A percentile compares a stretch with the other conserved stretches of the same genome.
Evolutionary conservation across 2,329 filamentous ascomycete species (phyloP).

Genomic region (Hymenoscyphus fraxineus): DNA sequence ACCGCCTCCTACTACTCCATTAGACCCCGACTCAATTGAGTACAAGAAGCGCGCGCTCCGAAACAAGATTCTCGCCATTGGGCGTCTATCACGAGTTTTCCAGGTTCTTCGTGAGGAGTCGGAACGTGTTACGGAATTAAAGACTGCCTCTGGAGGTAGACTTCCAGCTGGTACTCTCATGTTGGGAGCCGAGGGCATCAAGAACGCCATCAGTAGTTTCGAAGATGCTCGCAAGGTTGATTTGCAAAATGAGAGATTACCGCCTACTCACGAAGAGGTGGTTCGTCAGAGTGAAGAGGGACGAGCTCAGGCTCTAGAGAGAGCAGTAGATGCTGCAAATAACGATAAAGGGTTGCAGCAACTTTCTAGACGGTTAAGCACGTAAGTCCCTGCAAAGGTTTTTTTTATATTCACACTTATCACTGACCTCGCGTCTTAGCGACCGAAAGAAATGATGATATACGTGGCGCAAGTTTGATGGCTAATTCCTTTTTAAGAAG

Average conservation of each 20-base stretch:
- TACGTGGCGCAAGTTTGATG: conserved; percentile 9
- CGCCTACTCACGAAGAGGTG: conserved; percentile 90
- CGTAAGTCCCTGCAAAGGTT: conserved; percentile 59
- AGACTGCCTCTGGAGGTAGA: conserved; percentile 89
- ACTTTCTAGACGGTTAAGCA: conserved; percentile 88
- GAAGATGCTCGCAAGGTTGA: conserved; percentile 97
- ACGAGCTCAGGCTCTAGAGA: conserved; percentile 75
- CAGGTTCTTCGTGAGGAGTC: conserved; percentile 97
- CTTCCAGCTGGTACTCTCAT: conserved; percentile 94
- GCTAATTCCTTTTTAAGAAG: neutral
- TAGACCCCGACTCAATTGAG: conserved; percentile 82
- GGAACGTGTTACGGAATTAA: conserved; percentile 93
- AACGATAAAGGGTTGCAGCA: conserved; percentile 85
- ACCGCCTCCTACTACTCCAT: conserved; percentile 56
- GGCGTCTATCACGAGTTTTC: conserved; percentile 94
- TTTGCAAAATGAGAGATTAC: conserved; percentile 90
- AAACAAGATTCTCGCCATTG: conserved; percentile 99
- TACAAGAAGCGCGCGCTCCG: conserved; percentile 96
- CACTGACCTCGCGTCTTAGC: conserved; percentile 9
- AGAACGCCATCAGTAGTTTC: conserved; percentile 94
- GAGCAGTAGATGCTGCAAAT: conserved; percentile 82
- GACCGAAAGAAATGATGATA: conserved; percentile 27
- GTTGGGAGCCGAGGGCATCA: conserved; percentile 97
- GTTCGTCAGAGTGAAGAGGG: conserved; percentile 77
- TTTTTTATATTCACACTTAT: neutral